Evolutionary conservation across 257 asterid species (phyloP).

Genomic region (Gentiana straminea): DNA sequence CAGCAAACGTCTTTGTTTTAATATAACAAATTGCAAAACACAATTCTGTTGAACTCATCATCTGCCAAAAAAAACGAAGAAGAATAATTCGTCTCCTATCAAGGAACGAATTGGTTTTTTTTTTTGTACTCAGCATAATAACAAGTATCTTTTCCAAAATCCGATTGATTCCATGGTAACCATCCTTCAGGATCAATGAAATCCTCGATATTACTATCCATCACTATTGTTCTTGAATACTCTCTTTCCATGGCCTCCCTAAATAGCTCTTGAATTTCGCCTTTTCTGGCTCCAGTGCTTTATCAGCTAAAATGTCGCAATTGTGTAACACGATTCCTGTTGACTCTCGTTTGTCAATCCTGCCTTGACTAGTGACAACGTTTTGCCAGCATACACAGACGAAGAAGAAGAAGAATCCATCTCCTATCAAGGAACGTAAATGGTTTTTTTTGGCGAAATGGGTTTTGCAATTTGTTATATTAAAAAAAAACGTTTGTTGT

Average conservation of each 20-base stretch:
- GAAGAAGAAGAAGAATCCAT: no score
- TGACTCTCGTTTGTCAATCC: slow-evolving; percentile 46
- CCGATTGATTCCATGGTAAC: slow-evolving; percentile 20
- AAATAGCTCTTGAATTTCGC: slow-evolving; percentile 46
- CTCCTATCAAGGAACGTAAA: no score
- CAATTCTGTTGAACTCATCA: no score
- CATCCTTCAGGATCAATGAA: slow-evolving; percentile 57
- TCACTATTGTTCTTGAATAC: slow-evolving; percentile 55
- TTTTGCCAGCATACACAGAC: no score
- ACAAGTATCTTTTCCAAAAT: slow-evolving; percentile 43
- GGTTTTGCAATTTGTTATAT: no score
- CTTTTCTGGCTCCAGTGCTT: slow-evolving; percentile 39
- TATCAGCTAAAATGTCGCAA: slow-evolving; percentile 45
- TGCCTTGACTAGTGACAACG: slow-evolving; percentile 59
- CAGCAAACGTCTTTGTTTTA: no score
- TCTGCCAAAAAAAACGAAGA: no score
- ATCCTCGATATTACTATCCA: slow-evolving; percentile 70
- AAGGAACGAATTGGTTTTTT: no score
- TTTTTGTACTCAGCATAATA: slow-evolving; percentile 55
- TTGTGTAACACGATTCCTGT: slow-evolving; percentile 68
- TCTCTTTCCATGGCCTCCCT: slow-evolving; percentile 74
- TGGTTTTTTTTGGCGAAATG: no score
- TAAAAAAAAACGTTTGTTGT: no score
- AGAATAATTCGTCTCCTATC: no score
- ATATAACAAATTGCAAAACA: no score